Base-by-base conservation (phyloP, 2,329 filamentous ascomycete genomes). In the Apiospora marii region DNA sequence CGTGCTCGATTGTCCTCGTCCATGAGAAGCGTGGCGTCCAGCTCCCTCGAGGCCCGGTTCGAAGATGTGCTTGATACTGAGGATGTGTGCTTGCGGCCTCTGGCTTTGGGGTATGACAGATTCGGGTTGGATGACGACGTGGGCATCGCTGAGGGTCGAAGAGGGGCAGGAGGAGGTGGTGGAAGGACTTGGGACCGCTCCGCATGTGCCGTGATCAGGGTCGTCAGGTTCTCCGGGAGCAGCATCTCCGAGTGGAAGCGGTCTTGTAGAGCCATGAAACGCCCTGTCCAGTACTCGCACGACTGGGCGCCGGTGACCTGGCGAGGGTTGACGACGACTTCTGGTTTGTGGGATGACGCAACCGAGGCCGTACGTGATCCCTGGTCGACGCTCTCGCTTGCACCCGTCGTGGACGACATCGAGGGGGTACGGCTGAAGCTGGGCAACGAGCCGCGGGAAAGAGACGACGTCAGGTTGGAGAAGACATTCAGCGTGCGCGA, bases 201-300 rank as follows among this genome's bases (percentile, higher is more conserved):
- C 13, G 75, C 76, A 49, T 80, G 74, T 2, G 76, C 78, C 4
- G 70, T 61, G 16, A 78, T 72, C 5, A 81, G 73, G 0, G 70
- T 75, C 1, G 72, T 51, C 6, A 82, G 69, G 68, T 79, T 82
- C 10, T 75, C 74, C 0, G 77, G 73, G 5, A 78, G 72, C 30
- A 86, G 78, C 34, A 78, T 76, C 74, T 88, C 85, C 72, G 81
- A 84, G 71, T 83, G 84, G 74, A 87, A 85, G n/a, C 84, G 85
- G 80, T 92, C 90, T 69, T 87, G 84, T 0, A 92, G 80, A 2
- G 88, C 82, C 69, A 86, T 82, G 77, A 92, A 91, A 51, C 91
- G 88, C 24, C 91, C 91, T 14, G 85, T 83, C 91, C 91, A 93
- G 79, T 91, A 92, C 3, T 83, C 80, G 1, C 85, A 84, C 7